Percentiles rank a stretch among this genome's conserved stretches.
Conservation (phyloP, 2,329 filamentous ascomycete genomes). For the Byssothecium circinans region DNA sequence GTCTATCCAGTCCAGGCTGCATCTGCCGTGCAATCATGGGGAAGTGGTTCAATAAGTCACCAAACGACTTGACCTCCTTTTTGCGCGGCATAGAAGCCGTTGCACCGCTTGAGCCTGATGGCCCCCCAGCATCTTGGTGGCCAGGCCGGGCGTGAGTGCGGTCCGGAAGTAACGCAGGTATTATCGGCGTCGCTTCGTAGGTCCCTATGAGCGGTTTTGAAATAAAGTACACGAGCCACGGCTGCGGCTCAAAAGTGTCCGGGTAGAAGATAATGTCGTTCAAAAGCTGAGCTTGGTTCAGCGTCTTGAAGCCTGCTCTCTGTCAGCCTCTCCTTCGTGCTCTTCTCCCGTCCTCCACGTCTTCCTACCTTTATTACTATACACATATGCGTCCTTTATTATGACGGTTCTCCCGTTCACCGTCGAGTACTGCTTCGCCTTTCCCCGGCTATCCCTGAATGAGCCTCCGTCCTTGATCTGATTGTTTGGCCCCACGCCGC, state of each 20-base stretch:
- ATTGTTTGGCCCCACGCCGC: slow-evolving; percentile 49
- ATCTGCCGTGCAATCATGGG: slow-evolving; percentile 96
- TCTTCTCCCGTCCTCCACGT: neutral
- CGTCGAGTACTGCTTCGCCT: slow-evolving; percentile 92
- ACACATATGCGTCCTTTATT: slow-evolving; percentile 88
- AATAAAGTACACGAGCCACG: slow-evolving; percentile 97
- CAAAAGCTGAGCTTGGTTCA: slow-evolving; percentile 86
- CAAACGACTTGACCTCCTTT: slow-evolving; percentile 89
- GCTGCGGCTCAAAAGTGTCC: slow-evolving; percentile 82
- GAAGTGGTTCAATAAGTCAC: slow-evolving; percentile 85
- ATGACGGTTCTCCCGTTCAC: slow-evolving; percentile 91
- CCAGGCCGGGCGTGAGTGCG: slow-evolving; percentile 19
- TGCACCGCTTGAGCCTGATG: slow-evolving; percentile 26
- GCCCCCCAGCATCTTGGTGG: slow-evolving; percentile 8
- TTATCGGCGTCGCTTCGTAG: slow-evolving; percentile 74
- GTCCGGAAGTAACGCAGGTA: slow-evolving; percentile 56
- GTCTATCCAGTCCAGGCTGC: slow-evolving; percentile 84
- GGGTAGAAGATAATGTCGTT: slow-evolving; percentile 86
- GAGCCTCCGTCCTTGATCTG: slow-evolving; percentile 54
- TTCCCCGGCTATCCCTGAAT: slow-evolving; percentile 82
- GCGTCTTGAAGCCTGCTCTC: slow-evolving; percentile 76
- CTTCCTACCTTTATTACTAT: slow-evolving; percentile 85
- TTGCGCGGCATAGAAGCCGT: slow-evolving; percentile 63
- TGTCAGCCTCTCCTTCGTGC: slow-evolving; percentile 14
- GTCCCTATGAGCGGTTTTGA: slow-evolving; percentile 82